Base-by-base conservation (phyloP, 169 alveolate species). In the Eimeria sp. region DNA sequence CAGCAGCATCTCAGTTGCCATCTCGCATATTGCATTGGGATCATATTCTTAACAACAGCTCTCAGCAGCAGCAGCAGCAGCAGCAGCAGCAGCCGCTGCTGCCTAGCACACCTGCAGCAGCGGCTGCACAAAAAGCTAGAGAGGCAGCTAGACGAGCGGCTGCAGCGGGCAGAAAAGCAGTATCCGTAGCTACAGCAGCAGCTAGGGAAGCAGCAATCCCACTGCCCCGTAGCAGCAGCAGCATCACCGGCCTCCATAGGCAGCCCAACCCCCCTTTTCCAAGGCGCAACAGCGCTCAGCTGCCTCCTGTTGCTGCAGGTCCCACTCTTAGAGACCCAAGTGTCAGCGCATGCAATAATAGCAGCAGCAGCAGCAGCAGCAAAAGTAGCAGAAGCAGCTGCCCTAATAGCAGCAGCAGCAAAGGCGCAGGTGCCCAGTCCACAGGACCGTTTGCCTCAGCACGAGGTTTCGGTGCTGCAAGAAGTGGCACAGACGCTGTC, bases 91-190 rank as follows among this genome's bases (percentile, higher is more conserved):
- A 77, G 66, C 62, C 16, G n/a, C n/a, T n/a, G n/a, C n/a, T n/a
- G 87, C 66, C 89, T 46, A 78, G 43, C 23, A 78, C 46, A 37
- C 9, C 90, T 33, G 90, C 90, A 83, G 71, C 90, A 54, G 90
- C 76, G 4, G 90, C 90, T 25, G 88, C 88, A 77, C 49, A 77
- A 27, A 30, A 58, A 13, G 90, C 90, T 16, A 49, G 76, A 40
- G 76, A 83, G 74, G 90, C 90, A 27, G 90, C 90, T 33, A 83
- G 14, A 60, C 90, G 68, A n/a, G 90, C 90, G 6, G 90, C 33
- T 52, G 54, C 33, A 52, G 90, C 90, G 16, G 56, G 90, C 76
- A 52, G 90, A 58, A 83, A 83, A 20, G 90, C 90, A 1, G 11
- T 83, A 25, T 10, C 76, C 68, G 66, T 56, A 23, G 90, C 90